A percentile compares a stretch with the other conserved stretches of the same genome.
These are phyloP conservation scores for Chaetomidium leptoderma DNA, from an alignment of 495 filamentous ascomycete species.

Conservation along the genomic window DNA sequence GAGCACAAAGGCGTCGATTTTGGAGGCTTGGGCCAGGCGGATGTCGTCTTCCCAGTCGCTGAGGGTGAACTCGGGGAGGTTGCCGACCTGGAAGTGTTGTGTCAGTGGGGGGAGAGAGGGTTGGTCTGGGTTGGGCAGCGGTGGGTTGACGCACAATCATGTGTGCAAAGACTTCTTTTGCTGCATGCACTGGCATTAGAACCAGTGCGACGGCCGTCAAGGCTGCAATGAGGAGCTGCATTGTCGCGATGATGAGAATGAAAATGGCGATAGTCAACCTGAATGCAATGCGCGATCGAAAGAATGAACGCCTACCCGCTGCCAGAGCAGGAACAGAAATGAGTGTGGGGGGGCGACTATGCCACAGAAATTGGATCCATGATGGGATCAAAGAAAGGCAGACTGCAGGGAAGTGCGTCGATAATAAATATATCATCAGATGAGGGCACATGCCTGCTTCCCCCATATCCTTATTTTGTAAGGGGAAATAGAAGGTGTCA, in stretches of 20 bases:
- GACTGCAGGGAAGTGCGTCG: no score
- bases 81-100: slow-evolving; percentile 16
- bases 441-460: no score
- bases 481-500: neutral
- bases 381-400: no score
- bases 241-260: neutral
- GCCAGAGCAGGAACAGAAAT: no score
- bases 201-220: slow-evolving; percentile 4
- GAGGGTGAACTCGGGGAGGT: slow-evolving; percentile 40
- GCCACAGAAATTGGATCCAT: no score
- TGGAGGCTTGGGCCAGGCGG: slow-evolving; percentile 46
- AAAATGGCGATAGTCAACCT: no score
- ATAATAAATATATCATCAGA: no score
- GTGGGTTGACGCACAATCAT: slow-evolving; percentile 19
- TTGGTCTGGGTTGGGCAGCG: neutral
- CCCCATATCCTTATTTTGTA: no score
- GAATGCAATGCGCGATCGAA: no score
- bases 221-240: slow-evolving; percentile 14
- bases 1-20: slow-evolving; percentile 57
- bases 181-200: slow-evolving; percentile 13
- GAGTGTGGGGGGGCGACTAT: no score
- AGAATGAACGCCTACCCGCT: no score
- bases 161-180: slow-evolving; percentile 28
- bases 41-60: slow-evolving; percentile 56
- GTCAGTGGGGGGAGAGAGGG: neutral